Conservation (phyloP, 2,329 filamentous ascomycete species). For the Sphaerulina musiva region DNA sequence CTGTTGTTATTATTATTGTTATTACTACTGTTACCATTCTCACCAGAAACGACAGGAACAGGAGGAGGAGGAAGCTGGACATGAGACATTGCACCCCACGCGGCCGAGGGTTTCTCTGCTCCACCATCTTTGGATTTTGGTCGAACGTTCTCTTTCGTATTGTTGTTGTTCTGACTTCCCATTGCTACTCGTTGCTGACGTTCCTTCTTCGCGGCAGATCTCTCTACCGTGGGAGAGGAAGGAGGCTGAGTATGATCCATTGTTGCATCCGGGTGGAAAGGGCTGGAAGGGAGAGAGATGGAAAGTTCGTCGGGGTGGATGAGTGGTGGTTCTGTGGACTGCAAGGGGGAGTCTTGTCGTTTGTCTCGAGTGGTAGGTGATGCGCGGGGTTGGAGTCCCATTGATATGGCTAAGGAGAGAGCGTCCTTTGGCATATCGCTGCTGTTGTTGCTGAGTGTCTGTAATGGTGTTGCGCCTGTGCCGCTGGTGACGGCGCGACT, state of each 20-base stretch:
- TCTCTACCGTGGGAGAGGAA: conserved; percentile 10
- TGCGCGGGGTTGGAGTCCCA: conserved; percentile 17
- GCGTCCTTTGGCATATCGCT: conserved; percentile 19
- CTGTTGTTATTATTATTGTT: neutral
- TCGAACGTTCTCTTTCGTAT: conserved; percentile 23
- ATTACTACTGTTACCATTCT: neutral
- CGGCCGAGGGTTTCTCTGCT: conserved; percentile 22
- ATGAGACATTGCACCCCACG: conserved; percentile 26
- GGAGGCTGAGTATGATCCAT: neutral
- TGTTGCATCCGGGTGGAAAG: conserved; percentile 6
- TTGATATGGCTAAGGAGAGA: conserved; percentile 14
- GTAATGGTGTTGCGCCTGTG: conserved; percentile 25
- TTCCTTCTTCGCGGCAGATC: conserved; percentile 10
- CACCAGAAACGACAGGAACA: no score
- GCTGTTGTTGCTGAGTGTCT: conserved; percentile 28
- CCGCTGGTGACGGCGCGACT: conserved; percentile 24
- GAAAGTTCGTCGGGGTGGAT: conserved; percentile 3
- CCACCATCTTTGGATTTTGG: conserved; percentile 13
- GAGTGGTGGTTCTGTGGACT: conserved; percentile 10
- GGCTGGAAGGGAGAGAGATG: conserved; percentile 6
- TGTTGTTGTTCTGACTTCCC: neutral
- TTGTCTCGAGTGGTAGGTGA: conserved; percentile 11
- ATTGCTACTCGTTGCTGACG: neutral
- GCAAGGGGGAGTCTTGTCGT: conserved; percentile 20
- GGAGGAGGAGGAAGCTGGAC: neutral